Evolutionary conservation across 495 filamentous ascomycete genomes (phyloP), one percentile per base, ranked within the genome.

Genomic region (Penicillium paxilli): DNA sequence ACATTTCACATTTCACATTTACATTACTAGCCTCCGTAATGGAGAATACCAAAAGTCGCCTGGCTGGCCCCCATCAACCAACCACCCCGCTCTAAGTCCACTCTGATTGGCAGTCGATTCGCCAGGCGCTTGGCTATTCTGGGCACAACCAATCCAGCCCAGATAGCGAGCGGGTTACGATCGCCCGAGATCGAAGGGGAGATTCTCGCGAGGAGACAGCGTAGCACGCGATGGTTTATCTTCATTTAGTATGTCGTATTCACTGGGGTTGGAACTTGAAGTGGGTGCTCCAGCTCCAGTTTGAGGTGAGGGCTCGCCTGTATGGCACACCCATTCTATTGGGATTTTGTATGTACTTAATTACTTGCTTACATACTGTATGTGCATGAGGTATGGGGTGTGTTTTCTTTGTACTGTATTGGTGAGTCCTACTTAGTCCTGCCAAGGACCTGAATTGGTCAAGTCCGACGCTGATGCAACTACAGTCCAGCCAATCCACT

Each of bases 181-280:
- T 64, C 53, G 26, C 24, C 59, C 58, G 58, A 60, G 58, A 60
- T 60, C 58, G 44, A 8, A 32, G n/a, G 30, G 30, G 30, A 4
- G 30, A n/a, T 2, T 10, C 11, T 32, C 40, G 11, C 3, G 9
- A 32, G n/a, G n/a, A n/a, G 20, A 20, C 41, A 25, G 16, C 12
- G 33, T 30, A n/a, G 49, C 26, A 52, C 40, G 49, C 49, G 49
- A 52, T 44, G 26, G 8, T 52, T 37, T 46, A 21, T 21, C 41
- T 52, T 20, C 8, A 38, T 52, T 38, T 23, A 52, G 50, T 46
- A 46, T 37, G 26, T 52, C 21, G 26, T 20, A 14, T 21, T n/a
- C n/a, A n/a, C n/a, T n/a, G n/a, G n/a, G n/a, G n/a, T n/a, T n/a
- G n/a, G n/a, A n/a, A n/a, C n/a, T n/a, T 42, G 10, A 23, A n/a